These are phyloP conservation scores for Ilyonectria mors-panacis DNA, from an alignment of 2,329 filamentous ascomycete genomes.

Conservation along the genomic window DNA sequence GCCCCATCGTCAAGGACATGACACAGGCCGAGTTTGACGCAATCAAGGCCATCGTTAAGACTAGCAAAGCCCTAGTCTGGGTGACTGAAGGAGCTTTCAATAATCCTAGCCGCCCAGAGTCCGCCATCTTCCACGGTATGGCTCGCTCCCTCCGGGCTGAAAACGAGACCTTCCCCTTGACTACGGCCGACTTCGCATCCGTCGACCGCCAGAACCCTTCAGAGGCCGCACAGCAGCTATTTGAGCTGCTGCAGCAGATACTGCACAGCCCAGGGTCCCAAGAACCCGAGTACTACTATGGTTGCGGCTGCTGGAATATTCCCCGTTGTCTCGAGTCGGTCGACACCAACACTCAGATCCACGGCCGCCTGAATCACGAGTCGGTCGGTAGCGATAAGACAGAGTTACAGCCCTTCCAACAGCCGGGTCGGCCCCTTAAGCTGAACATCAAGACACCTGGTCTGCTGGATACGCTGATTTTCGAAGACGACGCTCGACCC, in stretches of 20 bases:
- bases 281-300: not conserved
- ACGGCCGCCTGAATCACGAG: not conserved
- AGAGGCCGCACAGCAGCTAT: not conserved
- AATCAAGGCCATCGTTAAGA: slow-evolving; percentile 13
- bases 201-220: not conserved
- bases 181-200: slow-evolving; percentile 11
- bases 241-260: slow-evolving; percentile 2
- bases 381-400: not conserved
- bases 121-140: slow-evolving; percentile 18
- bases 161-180: slow-evolving; percentile 10
- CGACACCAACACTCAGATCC: slow-evolving; percentile 5
- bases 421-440: slow-evolving; percentile 13
- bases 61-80: not conserved
- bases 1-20: slow-evolving; percentile 8
- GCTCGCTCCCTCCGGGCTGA: slow-evolving; percentile 14
- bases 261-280: too few relatives aligned
- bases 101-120: slow-evolving; percentile 1
- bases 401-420: slow-evolving; percentile 7
- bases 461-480: slow-evolving; percentile 22
- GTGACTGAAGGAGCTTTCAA: slow-evolving; percentile 11
- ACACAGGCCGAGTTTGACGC: slow-evolving; percentile 17
- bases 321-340: slow-evolving; percentile 12
- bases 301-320: slow-evolving; percentile 9
- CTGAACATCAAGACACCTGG: slow-evolving; percentile 19
- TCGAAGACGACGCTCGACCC: slow-evolving; percentile 11